Conservation (phyloP, 2,329 filamentous ascomycete genomes). For the Calonectria fujianensis region DNA sequence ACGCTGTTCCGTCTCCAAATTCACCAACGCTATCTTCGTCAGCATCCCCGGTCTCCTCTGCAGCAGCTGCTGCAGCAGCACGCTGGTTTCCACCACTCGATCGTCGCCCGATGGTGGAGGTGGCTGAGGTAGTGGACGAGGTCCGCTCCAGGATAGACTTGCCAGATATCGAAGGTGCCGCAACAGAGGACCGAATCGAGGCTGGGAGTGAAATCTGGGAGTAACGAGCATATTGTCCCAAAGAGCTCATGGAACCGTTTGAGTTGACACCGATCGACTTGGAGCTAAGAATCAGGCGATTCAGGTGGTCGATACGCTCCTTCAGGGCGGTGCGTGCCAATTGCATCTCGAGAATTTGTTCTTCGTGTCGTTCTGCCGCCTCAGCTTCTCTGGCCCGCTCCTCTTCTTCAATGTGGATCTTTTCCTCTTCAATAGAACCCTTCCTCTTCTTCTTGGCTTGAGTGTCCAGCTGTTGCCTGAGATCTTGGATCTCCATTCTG, state of each 20-base stretch:
- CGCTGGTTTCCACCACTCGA: conserved; percentile 66
- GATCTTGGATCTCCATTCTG: conserved; percentile 90
- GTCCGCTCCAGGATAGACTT: conserved; percentile 76
- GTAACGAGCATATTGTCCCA: conserved; percentile 77
- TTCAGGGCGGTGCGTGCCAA: conserved; percentile 95
- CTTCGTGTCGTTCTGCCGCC: conserved; percentile 90
- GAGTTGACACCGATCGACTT: conserved; percentile 96
- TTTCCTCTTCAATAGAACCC: conserved; percentile 76
- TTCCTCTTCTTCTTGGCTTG: conserved; percentile 82
- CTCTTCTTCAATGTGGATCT: conserved; percentile 78
- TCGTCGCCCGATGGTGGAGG: conserved; percentile 75
- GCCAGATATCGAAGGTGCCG: conserved; percentile 76
- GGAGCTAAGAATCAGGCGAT: conserved; percentile 94
- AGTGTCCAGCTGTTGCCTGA: conserved; percentile 87
- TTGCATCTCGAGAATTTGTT: conserved; percentile 99
- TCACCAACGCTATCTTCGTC: conserved; percentile 84
- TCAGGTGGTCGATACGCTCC: conserved; percentile 97
- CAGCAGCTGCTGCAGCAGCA: conserved; percentile 65
- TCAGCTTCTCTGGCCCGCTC: conserved; percentile 86
- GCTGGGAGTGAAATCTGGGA: conserved; percentile 74
- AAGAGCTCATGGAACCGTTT: conserved; percentile 81
- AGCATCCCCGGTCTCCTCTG: conserved; percentile 69
- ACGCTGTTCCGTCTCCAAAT: conserved; percentile 90
- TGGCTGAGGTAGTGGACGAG: conserved; percentile 79
- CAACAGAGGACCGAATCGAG: conserved; percentile 81